Percentiles rank a stretch among this genome's conserved stretches.
Conservation (phyloP, 495 filamentous ascomycete genomes). For the Annulohypoxylon maeteangense region DNA sequence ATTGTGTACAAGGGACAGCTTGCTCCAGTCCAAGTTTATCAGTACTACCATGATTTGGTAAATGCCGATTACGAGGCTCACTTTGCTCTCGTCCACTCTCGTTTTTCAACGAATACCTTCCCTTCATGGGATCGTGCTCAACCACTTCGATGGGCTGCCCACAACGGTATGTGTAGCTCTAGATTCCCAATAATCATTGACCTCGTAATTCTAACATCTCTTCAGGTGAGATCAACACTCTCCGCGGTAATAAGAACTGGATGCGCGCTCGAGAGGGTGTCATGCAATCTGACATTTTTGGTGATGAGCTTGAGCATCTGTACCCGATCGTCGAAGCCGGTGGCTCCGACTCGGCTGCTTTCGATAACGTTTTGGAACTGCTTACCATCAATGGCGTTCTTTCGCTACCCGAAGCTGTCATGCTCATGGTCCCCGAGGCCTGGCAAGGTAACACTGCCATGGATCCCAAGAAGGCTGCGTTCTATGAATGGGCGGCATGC, state of each 20-base stretch:
- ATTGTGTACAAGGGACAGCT: constrained; percentile 99
- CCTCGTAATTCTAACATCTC: constrained; percentile 53
- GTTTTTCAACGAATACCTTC: constrained; percentile 99
- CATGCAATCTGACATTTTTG: constrained; percentile 91
- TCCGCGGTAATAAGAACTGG: constrained; percentile 99
- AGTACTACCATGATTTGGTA: constrained; percentile 98
- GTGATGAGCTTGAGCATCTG: constrained; percentile 88
- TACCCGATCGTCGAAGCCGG: constrained; percentile 98
- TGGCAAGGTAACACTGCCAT: constrained; percentile 96
- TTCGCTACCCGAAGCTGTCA: constrained; percentile 95
- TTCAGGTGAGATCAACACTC: constrained; percentile 91
- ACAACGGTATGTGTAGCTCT: constrained; percentile 77
- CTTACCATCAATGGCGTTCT: constrained; percentile 97
- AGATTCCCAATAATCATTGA: constrained; percentile 8
- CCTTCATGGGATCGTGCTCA: constrained; percentile 99
- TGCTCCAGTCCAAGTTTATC: constrained; percentile 96
- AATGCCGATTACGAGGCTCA: constrained; percentile 98
- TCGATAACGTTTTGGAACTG: constrained; percentile 97
- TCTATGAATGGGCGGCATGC: constrained; percentile 99
- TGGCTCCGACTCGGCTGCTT: constrained; percentile 97
- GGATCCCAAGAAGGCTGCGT: constrained; percentile 96
- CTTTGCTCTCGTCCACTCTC: constrained; percentile 97
- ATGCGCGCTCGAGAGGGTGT: constrained; percentile 98
- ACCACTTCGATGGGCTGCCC: constrained; percentile 95
- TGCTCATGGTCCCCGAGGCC: constrained; percentile 99